These are phyloP conservation scores for Leccinum pachyderme DNA, from an alignment of 1,284 basidiomycete species.

Conservation along the genomic window DNA sequence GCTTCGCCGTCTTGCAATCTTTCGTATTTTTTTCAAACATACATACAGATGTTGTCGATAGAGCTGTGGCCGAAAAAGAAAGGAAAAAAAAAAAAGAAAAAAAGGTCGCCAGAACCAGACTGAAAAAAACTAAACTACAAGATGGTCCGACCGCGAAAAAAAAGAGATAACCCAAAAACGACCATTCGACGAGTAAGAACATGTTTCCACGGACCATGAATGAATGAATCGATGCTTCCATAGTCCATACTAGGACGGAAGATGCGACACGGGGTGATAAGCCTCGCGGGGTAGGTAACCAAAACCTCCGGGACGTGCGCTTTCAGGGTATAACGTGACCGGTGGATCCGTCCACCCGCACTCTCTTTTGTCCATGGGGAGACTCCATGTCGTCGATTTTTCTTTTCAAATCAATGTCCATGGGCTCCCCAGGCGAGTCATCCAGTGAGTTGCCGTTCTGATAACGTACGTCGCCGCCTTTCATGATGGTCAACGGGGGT, in stretches of 20 bases:
- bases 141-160: slow-evolving; percentile 30
- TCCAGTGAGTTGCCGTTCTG: slow-evolving; percentile 30
- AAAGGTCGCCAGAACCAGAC: slow-evolving; percentile 17
- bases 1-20: slow-evolving; percentile 12
- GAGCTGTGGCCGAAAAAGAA: slow-evolving; percentile 21
- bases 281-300: slow-evolving; percentile 23
- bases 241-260: slow-evolving; percentile 32
- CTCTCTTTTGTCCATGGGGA: slow-evolving; percentile 38
- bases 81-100: slow-evolving; percentile 14
- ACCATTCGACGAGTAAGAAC: slow-evolving; percentile 31
- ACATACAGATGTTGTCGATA: slow-evolving; percentile 34
- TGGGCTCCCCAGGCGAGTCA: slow-evolving; percentile 26
- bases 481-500: slow-evolving; percentile 42
- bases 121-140: slow-evolving; percentile 36
- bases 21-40: slow-evolving; percentile 28
- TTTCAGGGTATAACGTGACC: slow-evolving; percentile 34
- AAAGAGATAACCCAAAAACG: slow-evolving; percentile 35
- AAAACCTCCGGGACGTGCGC: slow-evolving; percentile 22
- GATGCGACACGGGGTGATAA: slow-evolving; percentile 19
- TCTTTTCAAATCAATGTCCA: slow-evolving; percentile 37
- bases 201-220: slow-evolving; percentile 32
- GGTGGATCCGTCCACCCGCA: slow-evolving; percentile 35
- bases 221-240: slow-evolving; percentile 29
- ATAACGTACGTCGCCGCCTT: slow-evolving; percentile 32
- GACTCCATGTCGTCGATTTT: slow-evolving; percentile 36